Conservation (phyloP, 1,284 basidiomycete genomes). For the Veloboletus limbatus region DNA sequence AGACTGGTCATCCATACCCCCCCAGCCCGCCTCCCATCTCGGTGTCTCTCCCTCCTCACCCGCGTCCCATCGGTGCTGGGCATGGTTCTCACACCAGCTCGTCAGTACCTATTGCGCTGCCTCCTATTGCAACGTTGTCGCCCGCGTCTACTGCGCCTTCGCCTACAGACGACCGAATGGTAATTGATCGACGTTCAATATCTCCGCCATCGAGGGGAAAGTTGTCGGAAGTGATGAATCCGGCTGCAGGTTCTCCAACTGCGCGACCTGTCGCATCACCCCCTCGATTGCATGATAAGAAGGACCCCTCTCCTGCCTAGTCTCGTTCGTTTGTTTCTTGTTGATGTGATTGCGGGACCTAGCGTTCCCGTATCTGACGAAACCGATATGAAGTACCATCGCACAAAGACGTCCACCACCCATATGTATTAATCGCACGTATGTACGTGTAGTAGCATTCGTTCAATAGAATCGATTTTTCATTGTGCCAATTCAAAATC, state of each 20-base stretch:
- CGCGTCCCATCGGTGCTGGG: conserved; percentile 62
- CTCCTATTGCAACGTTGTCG: conserved; percentile 66
- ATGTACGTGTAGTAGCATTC: conserved; percentile 32
- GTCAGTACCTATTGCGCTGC: conserved; percentile 43
- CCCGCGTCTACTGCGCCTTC: conserved; percentile 53
- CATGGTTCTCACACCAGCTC: conserved; percentile 34
- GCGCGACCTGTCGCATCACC: conserved; percentile 39
- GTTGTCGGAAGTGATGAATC: conserved; percentile 51
- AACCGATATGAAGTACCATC: conserved; percentile 20
- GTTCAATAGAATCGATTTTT: conserved; percentile 14
- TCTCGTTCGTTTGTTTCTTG: conserved; percentile 6
- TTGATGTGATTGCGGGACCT: conserved; percentile 4
- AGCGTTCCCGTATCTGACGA: conserved; percentile 20
- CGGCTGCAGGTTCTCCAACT: conserved; percentile 43
- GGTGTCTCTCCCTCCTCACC: conserved; percentile 63
- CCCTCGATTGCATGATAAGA: conserved; percentile 34
- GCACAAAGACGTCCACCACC: conserved; percentile 20
- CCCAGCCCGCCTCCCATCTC: conserved; percentile 53
- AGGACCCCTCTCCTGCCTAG: conserved; percentile 30
- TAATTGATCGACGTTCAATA: conserved; percentile 41
- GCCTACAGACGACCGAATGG: conserved; percentile 52
- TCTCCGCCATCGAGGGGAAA: conserved; percentile 49
- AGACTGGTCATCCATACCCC: conserved; percentile 42
- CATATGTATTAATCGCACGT: conserved; percentile 31
- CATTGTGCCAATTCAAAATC: conserved; percentile 3